Percentiles rank a stretch among this genome's conserved stretches.
Evolutionary conservation across 2,329 filamentous ascomycete species (phyloP).

Genomic region (Fusarium annulatum): DNA sequence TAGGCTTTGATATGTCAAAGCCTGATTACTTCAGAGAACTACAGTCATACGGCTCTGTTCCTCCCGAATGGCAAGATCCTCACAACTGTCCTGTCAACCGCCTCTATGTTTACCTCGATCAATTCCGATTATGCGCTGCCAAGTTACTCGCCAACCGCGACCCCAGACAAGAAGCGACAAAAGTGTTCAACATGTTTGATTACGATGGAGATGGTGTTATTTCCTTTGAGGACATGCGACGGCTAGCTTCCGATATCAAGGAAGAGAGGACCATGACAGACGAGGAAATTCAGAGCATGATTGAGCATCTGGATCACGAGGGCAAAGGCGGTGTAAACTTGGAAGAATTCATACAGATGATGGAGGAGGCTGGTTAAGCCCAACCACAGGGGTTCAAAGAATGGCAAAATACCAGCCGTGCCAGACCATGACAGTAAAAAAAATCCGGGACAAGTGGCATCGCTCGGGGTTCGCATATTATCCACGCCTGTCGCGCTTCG

Average conservation of each 20-base stretch:
- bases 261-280: constrained; percentile 84
- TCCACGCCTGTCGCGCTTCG: background rate
- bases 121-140: constrained; percentile 77
- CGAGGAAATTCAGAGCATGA: constrained; percentile 93
- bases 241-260: constrained; percentile 90
- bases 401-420: constrained; percentile 15
- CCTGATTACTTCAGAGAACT: constrained; percentile 84
- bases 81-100: constrained; percentile 57
- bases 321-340: constrained; percentile 83
- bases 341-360: constrained; percentile 76
- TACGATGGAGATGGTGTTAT: constrained; percentile 92
- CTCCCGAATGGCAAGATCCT: constrained; percentile 65
- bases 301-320: constrained; percentile 96
- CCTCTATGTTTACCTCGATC: constrained; percentile 64
- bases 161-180: constrained; percentile 88
- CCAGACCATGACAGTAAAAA: background rate
- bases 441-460: background rate
- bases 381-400: background rate
- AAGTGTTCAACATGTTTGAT: constrained; percentile 95
- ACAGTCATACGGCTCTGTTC: constrained; percentile 80
- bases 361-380: constrained; percentile 57
- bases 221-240: constrained; percentile 84
- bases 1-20: constrained; percentile 93
- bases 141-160: constrained; percentile 84
- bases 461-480: background rate